phyloP scores from a whole-genome alignment of 179 eudicot species.

The Corrigiola litoralis region DNA sequence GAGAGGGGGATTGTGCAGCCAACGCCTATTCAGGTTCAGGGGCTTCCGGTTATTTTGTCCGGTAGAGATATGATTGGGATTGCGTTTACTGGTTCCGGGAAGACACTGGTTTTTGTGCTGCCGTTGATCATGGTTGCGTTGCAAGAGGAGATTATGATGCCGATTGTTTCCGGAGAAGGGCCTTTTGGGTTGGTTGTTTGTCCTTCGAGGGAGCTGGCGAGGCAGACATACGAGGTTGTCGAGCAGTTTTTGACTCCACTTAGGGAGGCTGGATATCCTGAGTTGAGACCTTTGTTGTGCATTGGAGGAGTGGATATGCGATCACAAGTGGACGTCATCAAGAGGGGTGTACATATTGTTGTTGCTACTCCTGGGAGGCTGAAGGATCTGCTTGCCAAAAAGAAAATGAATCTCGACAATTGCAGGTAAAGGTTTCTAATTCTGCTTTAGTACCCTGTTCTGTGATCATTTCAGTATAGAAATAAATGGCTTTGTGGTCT shows the following conservation, averaged over 20 bases:
- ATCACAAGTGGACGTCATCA: conserved; percentile 72
- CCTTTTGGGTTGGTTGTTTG: conserved; percentile 84
- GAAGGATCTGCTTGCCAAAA: conserved; percentile 88
- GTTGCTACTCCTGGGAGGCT: conserved; percentile 96
- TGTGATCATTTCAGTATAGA: no score
- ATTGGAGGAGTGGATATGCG: conserved; percentile 93
- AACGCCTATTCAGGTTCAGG: conserved; percentile 91
- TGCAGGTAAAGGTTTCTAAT: conserved; percentile 51
- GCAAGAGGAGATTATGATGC: conserved; percentile 92
- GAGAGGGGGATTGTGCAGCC: conserved; percentile 80
- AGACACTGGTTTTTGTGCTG: conserved; percentile 78
- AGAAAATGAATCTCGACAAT: conserved; percentile 76
- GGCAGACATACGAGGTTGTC: conserved; percentile 87
- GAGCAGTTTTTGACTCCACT: conserved; percentile 56
- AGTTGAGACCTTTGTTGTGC: conserved; percentile 74
- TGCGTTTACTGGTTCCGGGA: conserved; percentile 92
- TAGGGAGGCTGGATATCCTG: conserved; percentile 66
- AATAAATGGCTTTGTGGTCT: no score
- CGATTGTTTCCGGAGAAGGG: conserved; percentile 77
- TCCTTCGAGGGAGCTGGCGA: conserved; percentile 89
- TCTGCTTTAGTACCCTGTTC: background rate
- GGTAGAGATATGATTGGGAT: conserved; percentile 97
- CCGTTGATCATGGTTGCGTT: conserved; percentile 85
- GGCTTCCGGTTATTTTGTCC: conserved; percentile 77
- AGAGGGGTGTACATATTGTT: conserved; percentile 84